Evolutionary conservation across 306 rosid species (phyloP).

Genomic region (Vigna reflexopilosa): DNA sequence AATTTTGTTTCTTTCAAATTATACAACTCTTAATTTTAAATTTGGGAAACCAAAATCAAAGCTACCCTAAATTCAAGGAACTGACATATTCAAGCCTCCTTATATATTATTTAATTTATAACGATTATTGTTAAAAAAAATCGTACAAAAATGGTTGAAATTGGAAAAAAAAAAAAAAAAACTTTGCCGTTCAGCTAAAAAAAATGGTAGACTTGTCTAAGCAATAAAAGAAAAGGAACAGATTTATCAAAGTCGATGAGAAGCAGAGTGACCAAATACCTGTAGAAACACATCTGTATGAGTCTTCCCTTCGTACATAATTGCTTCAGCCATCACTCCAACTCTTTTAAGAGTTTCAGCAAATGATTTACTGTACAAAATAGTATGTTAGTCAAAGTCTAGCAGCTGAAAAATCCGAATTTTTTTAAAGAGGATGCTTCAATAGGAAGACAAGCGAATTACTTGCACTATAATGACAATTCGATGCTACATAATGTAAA

Average conservation of each 20-base stretch:
- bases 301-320: conserved; percentile 84
- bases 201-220: background rate
- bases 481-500: background rate
- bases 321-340: conserved; percentile 76
- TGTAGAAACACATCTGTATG: conserved; percentile 96
- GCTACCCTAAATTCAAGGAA: too few relatives aligned
- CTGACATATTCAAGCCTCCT: background rate
- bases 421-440: conserved; percentile 11
- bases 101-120: background rate
- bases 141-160: background rate
- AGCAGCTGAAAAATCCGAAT: background rate
- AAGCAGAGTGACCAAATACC: conserved; percentile 53
- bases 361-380: conserved; percentile 68
- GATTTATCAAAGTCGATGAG: background rate
- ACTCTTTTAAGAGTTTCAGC: conserved; percentile 75
- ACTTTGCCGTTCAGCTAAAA: background rate
- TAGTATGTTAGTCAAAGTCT: conserved; percentile 30
- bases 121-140: conserved; percentile 1
- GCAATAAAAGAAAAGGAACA: background rate
- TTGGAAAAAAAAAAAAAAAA: background rate
- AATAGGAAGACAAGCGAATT: conserved; percentile 11
- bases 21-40: too few relatives aligned
- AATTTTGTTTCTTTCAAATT: too few relatives aligned
- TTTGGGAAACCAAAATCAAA: too few relatives aligned
- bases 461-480: conserved; percentile 5